Percentiles rank a stretch among this genome's conserved stretches.
phyloP scores from a whole-genome alignment of 2,329 filamentous ascomycete species.

The Fusarium sterilihyphosum region DNA sequence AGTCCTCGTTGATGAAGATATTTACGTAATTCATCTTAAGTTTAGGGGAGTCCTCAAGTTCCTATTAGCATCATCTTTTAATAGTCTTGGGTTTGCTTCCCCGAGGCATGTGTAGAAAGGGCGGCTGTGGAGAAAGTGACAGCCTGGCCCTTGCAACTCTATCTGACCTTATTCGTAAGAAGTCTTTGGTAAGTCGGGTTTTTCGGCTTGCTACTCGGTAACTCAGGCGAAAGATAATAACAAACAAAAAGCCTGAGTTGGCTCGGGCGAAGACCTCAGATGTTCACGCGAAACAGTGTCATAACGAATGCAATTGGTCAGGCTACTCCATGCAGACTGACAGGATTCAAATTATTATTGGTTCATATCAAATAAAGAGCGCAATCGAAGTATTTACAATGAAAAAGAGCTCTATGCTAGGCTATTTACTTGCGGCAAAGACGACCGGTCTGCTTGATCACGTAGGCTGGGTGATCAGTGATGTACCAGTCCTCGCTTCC shows the following conservation, averaged over 20 bases:
- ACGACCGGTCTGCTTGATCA: conserved; percentile 31
- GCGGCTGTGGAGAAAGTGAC: background rate
- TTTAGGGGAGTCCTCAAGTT: no score
- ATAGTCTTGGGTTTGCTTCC: no score
- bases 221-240: fast-evolving
- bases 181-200: no score
- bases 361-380: background rate
- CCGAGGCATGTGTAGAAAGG: background rate
- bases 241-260: no score
- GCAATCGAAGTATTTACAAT: background rate
- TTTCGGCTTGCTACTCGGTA: fast-evolving
- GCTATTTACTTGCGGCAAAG: conserved; percentile 23
- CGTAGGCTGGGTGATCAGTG: conserved; percentile 17
- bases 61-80: no score
- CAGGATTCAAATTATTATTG: background rate
- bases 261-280: no score
- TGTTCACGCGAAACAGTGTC: background rate
- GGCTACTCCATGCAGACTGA: no score
- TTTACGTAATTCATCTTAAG: no score
- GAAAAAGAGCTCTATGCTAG: background rate
- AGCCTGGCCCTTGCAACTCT: background rate
- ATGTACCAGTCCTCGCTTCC: conserved; percentile 51
- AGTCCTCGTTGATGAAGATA: no score
- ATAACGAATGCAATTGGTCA: background rate
- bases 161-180: background rate